phyloP scores from a whole-genome alignment of 2,329 filamentous ascomycete species.

The Hypomyces perniciosus region DNA sequence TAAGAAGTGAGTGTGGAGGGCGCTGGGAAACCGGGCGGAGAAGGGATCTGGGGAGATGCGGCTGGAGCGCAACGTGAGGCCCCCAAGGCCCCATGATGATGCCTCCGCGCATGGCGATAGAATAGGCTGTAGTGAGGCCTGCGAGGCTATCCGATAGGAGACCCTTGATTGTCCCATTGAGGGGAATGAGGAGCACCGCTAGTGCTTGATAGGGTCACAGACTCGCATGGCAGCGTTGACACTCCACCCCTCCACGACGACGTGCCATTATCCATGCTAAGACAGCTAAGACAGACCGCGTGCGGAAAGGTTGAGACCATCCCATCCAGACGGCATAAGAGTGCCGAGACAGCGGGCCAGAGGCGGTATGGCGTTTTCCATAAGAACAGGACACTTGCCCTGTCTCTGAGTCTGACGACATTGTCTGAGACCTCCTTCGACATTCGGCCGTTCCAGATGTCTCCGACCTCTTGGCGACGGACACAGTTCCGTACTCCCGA shows the following conservation, averaged over 20 bases:
- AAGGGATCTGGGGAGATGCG: neutral
- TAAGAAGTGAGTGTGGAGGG: neutral
- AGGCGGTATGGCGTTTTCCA: conserved; percentile 1
- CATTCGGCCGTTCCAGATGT: neutral
- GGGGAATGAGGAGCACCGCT: conserved; percentile 1
- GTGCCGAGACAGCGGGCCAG: conserved; percentile 10
- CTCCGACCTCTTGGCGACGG: too few species aligned
- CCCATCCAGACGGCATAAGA: conserved; percentile 7
- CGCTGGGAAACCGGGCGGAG: too few species aligned
- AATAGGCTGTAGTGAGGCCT: neutral
- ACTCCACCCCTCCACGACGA: neutral
- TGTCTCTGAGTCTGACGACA: neutral
- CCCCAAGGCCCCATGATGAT: too few species aligned
- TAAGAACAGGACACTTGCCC: conserved; percentile 1
- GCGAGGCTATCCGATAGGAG: neutral
- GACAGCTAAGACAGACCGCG: neutral
- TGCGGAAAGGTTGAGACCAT: neutral
- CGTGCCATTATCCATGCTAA: too few species aligned
- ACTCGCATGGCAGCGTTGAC: neutral
- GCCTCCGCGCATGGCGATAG: too few species aligned
- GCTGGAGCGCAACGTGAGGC: too few species aligned
- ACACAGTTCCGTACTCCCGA: too few species aligned
- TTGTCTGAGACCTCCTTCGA: conserved; percentile 5
- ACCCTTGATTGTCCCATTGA: too few species aligned
- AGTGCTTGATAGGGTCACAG: neutral